Evolutionary conservation across 2,329 filamentous ascomycete genomes (phyloP).

Genomic region (Colletotrichum viniferum): DNA sequence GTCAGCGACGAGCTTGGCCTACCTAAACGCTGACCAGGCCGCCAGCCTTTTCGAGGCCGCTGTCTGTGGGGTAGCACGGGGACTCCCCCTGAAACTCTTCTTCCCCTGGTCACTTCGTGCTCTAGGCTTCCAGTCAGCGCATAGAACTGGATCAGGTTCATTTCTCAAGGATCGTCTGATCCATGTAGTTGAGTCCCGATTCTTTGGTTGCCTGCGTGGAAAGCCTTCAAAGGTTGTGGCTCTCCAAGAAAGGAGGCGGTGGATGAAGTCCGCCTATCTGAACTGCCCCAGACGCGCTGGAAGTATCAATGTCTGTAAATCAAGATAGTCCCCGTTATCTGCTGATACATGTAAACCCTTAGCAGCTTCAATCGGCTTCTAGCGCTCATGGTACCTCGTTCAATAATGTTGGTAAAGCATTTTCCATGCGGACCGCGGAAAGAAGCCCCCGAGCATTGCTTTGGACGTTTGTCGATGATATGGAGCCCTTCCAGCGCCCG

Average conservation of each 20-base stretch:
- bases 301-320: neutral
- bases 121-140: neutral
- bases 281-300: neutral
- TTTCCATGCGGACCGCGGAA: fast-evolving
- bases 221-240: neutral
- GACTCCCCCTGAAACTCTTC: neutral
- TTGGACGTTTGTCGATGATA: no score
- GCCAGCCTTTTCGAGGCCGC: neutral
- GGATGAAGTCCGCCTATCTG: neutral
- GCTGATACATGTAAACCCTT: fast-evolving
- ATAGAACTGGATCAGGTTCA: neutral
- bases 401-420: neutral
- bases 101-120: neutral
- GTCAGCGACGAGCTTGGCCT: neutral
- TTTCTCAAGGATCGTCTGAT: neutral
- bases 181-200: neutral
- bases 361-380: neutral
- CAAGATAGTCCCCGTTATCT: neutral
- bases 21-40: neutral
- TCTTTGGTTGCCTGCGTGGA: neutral
- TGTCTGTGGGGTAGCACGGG: neutral
- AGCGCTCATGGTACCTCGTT: neutral
- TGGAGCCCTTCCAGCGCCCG: neutral
- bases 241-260: neutral
- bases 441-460: neutral